Conservation (phyloP, 225 moss, liverwort and hornwort species). For the Anthoceros angustus region DNA sequence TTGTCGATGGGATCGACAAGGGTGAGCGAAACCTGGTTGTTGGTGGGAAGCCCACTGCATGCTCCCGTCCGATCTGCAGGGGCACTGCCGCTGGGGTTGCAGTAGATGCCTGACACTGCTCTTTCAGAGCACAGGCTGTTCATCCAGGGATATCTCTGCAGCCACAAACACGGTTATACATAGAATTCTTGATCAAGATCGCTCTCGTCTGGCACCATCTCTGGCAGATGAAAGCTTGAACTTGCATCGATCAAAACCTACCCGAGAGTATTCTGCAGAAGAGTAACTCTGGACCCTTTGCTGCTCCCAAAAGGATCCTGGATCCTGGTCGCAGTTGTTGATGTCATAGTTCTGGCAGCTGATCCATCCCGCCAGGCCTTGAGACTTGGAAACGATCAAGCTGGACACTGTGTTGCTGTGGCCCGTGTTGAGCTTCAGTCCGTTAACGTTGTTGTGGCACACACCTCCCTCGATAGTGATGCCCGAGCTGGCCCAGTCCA, state of each 20-base stretch:
- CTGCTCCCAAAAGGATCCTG: not conserved
- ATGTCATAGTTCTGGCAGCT: constrained; percentile 1
- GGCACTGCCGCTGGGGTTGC: constrained; percentile 1
- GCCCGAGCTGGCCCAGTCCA: constrained; percentile 2
- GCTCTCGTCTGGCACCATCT: too few species aligned
- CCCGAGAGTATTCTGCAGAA: not conserved
- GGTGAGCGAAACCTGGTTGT: not conserved
- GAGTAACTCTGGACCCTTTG: not conserved
- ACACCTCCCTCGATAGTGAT: not conserved
- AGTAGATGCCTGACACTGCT: not conserved
- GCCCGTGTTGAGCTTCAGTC: constrained; percentile 1
- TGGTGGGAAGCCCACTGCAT: not conserved
- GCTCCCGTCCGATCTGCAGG: not conserved
- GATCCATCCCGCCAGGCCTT: constrained; percentile 5
- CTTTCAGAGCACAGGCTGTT: not conserved
- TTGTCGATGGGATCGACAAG: not conserved
- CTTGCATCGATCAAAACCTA: not conserved
- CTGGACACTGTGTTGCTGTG: not conserved
- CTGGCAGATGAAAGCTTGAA: too few species aligned
- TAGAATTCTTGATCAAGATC: not conserved
- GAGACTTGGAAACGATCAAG: not conserved
- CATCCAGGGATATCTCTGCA: constrained; percentile 3
- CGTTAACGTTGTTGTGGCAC: not conserved
- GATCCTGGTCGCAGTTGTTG: constrained; percentile 1
- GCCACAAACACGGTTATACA: not conserved